Evolutionary conservation across 495 filamentous ascomycete genomes (phyloP).

Genomic region (Trichoderma gamsii): DNA sequence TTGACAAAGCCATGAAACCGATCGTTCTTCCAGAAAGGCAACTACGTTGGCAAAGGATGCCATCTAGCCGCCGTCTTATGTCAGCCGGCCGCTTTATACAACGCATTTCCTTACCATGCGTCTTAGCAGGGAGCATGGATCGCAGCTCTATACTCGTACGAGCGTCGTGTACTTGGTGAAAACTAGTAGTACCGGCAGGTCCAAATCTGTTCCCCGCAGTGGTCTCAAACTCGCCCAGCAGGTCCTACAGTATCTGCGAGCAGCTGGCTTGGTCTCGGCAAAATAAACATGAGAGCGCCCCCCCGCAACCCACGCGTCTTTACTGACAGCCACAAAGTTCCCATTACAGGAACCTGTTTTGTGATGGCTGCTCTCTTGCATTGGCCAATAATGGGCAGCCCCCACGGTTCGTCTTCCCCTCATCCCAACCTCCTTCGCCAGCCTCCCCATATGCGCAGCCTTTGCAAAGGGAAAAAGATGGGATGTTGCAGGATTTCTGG

Average conservation of each 20-base stretch:
- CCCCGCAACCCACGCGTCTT: constrained; percentile 5
- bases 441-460: background rate
- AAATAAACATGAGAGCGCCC: background rate
- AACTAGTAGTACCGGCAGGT: background rate
- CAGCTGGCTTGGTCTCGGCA: background rate
- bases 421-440: background rate
- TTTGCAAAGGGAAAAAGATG: background rate
- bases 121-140: background rate
- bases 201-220: background rate
- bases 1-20: background rate
- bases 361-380: background rate
- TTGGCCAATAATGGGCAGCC: background rate
- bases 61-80: background rate
- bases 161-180: background rate
- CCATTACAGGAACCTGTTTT: background rate
- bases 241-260: background rate
- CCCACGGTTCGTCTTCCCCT: background rate
- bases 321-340: background rate
- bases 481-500: background rate
- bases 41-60: background rate
- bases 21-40: background rate
- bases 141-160: too few species aligned
- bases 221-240: background rate
- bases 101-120: background rate
- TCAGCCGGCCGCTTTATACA: background rate